phyloP scores from a whole-genome alignment of 768 basidiomycete genomes.

The Pisolithus orientalis region DNA sequence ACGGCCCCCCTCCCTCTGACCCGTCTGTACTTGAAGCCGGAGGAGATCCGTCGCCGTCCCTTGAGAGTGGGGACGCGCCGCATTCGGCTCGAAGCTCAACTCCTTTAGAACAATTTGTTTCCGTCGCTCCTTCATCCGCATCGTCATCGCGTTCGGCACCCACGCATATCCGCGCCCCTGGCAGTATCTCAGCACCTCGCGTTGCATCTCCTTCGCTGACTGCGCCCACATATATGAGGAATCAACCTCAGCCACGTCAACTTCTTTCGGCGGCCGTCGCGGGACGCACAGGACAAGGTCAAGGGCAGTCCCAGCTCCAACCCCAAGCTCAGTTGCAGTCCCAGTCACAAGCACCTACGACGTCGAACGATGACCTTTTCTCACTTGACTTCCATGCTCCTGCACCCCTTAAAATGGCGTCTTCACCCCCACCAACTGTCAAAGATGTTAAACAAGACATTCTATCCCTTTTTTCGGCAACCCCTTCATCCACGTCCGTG shows the following conservation, averaged over 20 bases:
- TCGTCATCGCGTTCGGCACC: neutral
- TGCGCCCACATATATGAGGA: constrained; percentile 23
- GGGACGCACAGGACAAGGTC: constrained; percentile 13
- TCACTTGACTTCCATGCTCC: constrained; percentile 81
- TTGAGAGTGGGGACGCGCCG: no score
- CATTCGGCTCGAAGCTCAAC: neutral
- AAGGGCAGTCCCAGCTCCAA: constrained; percentile 8
- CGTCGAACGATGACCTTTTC: constrained; percentile 59
- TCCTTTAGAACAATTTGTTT: neutral
- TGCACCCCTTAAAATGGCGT: constrained; percentile 16
- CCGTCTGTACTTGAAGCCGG: constrained; percentile 67
- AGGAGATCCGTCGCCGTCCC: constrained; percentile 3
- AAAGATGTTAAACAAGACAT: constrained; percentile 85
- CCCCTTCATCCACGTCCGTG: constrained; percentile 6
- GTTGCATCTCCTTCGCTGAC: constrained; percentile 23
- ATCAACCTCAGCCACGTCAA: constrained; percentile 24
- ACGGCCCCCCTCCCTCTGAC: constrained; percentile 79
- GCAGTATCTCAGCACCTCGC: constrained; percentile 19
- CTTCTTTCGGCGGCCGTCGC: constrained; percentile 35
- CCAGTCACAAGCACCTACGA: constrained; percentile 28
- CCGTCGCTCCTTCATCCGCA: neutral
- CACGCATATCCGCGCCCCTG: constrained; percentile 7
- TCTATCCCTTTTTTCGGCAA: constrained; percentile 61
- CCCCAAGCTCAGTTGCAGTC: constrained; percentile 12
- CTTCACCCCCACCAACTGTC: constrained; percentile 32